Evolutionary conservation across 176 grass and related monocot species (phyloP).

Genomic region (Oropetium thomaeum): DNA sequence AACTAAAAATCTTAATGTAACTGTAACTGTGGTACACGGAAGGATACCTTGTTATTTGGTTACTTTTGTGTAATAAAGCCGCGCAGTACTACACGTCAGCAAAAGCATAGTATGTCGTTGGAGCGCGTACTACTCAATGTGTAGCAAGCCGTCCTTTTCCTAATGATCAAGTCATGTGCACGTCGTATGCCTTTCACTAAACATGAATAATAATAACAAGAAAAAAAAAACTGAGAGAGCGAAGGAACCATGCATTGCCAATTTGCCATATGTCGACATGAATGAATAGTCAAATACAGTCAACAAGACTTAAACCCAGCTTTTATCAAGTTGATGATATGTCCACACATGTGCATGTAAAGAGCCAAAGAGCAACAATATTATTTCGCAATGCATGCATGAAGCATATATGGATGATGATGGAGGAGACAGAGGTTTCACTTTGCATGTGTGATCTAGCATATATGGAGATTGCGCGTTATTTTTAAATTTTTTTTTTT

Average conservation of each 20-base stretch:
- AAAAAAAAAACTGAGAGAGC: too few relatives aligned
- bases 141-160: constrained; percentile 5
- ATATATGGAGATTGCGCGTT: not conserved
- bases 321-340: not conserved
- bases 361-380: too few relatives aligned
- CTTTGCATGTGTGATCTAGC: not conserved
- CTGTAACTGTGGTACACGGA: not conserved
- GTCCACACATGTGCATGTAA: not conserved
- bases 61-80: not conserved
- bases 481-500: too few relatives aligned
- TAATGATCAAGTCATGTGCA: constrained; percentile 28
- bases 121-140: too few relatives aligned
- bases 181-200: not conserved
- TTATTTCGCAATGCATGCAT: too few relatives aligned
- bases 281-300: not conserved
- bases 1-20: not conserved
- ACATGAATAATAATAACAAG: too few relatives aligned
- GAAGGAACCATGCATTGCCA: not conserved
- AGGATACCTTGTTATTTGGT: not conserved
- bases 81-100: not conserved
- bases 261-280: constrained; percentile 20
- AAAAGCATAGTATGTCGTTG: too few relatives aligned
- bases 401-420: not conserved
- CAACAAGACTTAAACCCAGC: not conserved
- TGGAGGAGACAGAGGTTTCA: not conserved